phyloP scores from a whole-genome alignment of 2,329 filamentous ascomycete species.

The Talaromyces sp. region DNA sequence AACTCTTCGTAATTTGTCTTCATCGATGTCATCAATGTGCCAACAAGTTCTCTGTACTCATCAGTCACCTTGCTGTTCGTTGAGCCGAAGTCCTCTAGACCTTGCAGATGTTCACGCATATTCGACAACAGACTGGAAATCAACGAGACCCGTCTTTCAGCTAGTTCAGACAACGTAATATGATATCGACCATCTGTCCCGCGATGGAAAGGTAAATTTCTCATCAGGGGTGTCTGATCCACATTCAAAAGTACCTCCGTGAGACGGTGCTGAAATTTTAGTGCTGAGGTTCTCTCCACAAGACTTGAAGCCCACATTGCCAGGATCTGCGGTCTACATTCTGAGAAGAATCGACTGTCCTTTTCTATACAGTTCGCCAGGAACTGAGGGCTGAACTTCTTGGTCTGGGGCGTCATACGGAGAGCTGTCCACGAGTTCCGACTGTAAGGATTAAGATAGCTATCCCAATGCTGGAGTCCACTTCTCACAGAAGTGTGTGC shows the following conservation, averaged over 20 bases:
- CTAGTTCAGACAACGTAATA: conserved; percentile 50
- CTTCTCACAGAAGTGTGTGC: conserved; percentile 46
- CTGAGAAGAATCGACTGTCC: conserved; percentile 36
- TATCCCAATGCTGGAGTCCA: conserved; percentile 48
- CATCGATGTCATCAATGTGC: conserved; percentile 57
- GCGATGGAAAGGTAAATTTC: conserved; percentile 54
- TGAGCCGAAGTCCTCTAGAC: conserved; percentile 26
- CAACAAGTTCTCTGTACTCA: conserved; percentile 49
- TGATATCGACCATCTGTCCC: conserved; percentile 35
- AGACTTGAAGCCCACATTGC: conserved; percentile 51
- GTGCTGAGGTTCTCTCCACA: conserved; percentile 54
- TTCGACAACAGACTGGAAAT: conserved; percentile 55
- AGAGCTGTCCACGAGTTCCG: conserved; percentile 46
- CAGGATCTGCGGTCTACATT: conserved; percentile 48
- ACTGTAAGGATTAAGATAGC: conserved; percentile 52
- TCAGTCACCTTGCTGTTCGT: conserved; percentile 35
- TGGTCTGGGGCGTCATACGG: conserved; percentile 43
- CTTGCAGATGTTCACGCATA: conserved; percentile 50
- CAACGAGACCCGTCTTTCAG: conserved; percentile 50
- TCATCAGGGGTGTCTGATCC: conserved; percentile 47
- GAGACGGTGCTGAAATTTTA: conserved; percentile 58
- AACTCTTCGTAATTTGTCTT: conserved; percentile 56
- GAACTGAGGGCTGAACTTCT: conserved; percentile 45
- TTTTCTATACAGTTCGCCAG: conserved; percentile 42
- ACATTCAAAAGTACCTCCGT: conserved; percentile 50